These are phyloP conservation scores for Hypoxylon sp. DNA, from an alignment of 2,329 filamentous ascomycete genomes.

Conservation along the genomic window DNA sequence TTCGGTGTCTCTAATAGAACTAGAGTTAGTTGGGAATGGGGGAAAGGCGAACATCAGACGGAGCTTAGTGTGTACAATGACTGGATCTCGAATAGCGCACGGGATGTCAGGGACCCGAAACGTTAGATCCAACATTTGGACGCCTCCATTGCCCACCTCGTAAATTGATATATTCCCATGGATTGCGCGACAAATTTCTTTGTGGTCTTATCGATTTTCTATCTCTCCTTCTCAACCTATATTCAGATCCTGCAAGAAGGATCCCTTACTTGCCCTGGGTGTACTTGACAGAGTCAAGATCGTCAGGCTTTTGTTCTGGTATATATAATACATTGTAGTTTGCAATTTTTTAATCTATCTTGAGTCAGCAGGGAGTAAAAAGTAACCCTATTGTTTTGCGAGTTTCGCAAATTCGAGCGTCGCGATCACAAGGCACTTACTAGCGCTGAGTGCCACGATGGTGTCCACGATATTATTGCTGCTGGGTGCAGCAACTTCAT, in stretches of 20 bases:
- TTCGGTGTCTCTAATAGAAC: not conserved
- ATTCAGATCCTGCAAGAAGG: not conserved
- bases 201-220: slow-evolving; percentile 5
- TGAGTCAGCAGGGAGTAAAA: slow-evolving; percentile 12
- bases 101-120: slow-evolving; percentile 42
- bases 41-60: slow-evolving; percentile 17
- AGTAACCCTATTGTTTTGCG: not conserved
- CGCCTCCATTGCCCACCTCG: slow-evolving; percentile 12
- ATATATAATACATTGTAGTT: slow-evolving; percentile 14
- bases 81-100: slow-evolving; percentile 39
- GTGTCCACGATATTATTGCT: slow-evolving; percentile 57
- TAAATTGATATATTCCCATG: slow-evolving; percentile 15
- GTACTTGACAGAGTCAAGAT: not conserved
- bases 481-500: slow-evolving; percentile 55
- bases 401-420: slow-evolving; percentile 3
- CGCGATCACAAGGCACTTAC: not conserved
- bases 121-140: slow-evolving; percentile 33
- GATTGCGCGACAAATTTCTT: slow-evolving; percentile 26
- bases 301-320: not conserved
- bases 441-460: slow-evolving; percentile 47
- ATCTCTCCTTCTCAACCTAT: not conserved
- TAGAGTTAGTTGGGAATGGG: slow-evolving; percentile 1
- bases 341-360: not conserved
- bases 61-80: slow-evolving; percentile 4
- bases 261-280: not conserved